These are phyloP conservation scores for Cyclotella sp. DNA, from an alignment of 108 stramenopile genomes.

Conservation along the genomic window DNA sequence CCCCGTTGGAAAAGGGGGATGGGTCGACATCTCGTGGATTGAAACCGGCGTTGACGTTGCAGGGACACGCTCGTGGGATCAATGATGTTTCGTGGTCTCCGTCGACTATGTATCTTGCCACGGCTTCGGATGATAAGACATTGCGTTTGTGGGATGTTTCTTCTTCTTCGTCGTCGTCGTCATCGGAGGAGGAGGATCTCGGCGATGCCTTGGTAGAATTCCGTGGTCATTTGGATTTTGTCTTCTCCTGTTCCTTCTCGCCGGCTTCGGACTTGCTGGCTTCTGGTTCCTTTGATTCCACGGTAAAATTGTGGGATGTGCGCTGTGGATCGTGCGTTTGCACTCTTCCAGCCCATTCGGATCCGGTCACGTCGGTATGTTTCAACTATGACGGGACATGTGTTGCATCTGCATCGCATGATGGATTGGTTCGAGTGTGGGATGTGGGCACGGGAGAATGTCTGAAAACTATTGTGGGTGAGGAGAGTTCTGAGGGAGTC, in stretches of 20 bases:
- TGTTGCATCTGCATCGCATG: slow-evolving; percentile 83
- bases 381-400: slow-evolving; percentile 92
- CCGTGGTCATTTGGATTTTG: slow-evolving; percentile 91
- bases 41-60: slow-evolving; percentile 40
- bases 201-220: slow-evolving; percentile 87
- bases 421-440: slow-evolving; percentile 96
- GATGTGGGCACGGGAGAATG: slow-evolving; percentile 95
- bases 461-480: slow-evolving; percentile 93
- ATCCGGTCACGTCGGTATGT: slow-evolving; percentile 93
- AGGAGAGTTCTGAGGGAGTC: slow-evolving; percentile 59
- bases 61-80: slow-evolving; percentile 82
- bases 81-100: slow-evolving; percentile 89
- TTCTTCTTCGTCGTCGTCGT: slow-evolving; percentile 7
- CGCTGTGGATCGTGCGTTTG: slow-evolving; percentile 89
- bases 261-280: slow-evolving; percentile 81
- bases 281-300: slow-evolving; percentile 92
- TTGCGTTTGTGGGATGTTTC: slow-evolving; percentile 87
- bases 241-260: slow-evolving; percentile 89
- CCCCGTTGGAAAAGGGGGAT: neutral
- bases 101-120: slow-evolving; percentile 75
- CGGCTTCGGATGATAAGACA: slow-evolving; percentile 93
- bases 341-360: slow-evolving; percentile 94
- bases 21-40: slow-evolving; percentile 26
- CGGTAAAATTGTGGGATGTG: slow-evolving; percentile 96
- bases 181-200: slow-evolving; percentile 18